Conservation (phyloP, 768 basidiomycete species). For the Agrocybe praecox region DNA sequence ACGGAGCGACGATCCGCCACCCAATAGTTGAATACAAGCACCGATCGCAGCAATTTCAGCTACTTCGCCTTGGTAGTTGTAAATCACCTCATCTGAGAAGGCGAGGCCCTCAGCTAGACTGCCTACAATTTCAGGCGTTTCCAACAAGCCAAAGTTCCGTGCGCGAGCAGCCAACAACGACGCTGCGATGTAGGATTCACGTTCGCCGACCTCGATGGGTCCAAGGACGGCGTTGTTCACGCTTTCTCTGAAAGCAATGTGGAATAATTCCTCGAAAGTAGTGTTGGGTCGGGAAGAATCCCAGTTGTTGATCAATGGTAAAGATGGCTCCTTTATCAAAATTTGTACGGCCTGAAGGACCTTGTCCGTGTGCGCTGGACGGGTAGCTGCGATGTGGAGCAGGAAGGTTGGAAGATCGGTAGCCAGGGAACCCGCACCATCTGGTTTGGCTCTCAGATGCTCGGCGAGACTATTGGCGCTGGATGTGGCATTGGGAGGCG, state of each 20-base stretch:
- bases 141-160: background rate
- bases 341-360: background rate
- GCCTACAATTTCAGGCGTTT: background rate
- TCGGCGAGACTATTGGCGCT: background rate
- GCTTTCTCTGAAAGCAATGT: background rate
- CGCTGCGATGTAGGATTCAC: background rate
- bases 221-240: background rate
- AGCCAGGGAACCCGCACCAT: background rate
- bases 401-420: background rate
- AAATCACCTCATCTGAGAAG: background rate
- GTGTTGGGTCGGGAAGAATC: background rate
- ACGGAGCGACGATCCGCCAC: background rate
- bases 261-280: background rate
- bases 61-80: constrained; percentile 1
- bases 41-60: constrained; percentile 1
- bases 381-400: background rate
- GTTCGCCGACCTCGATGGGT: constrained; percentile 10
- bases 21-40: background rate
- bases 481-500: background rate
- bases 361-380: background rate
- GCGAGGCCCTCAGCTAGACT: constrained; percentile 2
- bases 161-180: background rate
- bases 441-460: background rate
- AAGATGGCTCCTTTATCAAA: background rate
- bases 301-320: background rate